These are phyloP conservation scores for Dentipellis sp. DNA, from an alignment of 768 basidiomycete species.

Conservation along the genomic window DNA sequence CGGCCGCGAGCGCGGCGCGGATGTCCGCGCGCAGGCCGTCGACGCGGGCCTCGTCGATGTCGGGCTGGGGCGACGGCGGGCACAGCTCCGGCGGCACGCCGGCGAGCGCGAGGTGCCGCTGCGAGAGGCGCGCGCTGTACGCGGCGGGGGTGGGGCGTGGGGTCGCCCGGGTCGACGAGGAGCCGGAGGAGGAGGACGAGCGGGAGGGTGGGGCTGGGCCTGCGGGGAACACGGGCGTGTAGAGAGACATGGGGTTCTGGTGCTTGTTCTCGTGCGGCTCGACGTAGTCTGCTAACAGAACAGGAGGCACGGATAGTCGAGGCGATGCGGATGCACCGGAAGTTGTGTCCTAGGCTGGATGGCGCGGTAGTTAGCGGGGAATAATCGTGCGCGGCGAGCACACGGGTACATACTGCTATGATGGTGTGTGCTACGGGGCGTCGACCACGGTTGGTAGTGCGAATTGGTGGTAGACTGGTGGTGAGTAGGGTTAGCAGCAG, in stretches of 20 bases:
- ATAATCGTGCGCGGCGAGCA: no score
- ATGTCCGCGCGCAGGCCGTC: not conserved
- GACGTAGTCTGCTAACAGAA: not conserved
- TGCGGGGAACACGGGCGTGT: slow-evolving; percentile 25
- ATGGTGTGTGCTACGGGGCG: no score
- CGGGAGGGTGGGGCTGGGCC: slow-evolving; percentile 4
- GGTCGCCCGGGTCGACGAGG: not conserved
- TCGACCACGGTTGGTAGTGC: no score
- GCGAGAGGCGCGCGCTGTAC: slow-evolving; percentile 2
- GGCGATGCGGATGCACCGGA: not conserved
- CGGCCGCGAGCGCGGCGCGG: not conserved
- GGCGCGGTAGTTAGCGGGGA: no score
- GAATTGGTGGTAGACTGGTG: no score
- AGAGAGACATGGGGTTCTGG: slow-evolving; percentile 21
- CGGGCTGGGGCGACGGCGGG: not conserved
- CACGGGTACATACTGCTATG: no score
- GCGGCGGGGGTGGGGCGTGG: not conserved
- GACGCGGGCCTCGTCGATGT: not conserved
- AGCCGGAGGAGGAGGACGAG: slow-evolving; percentile 1
- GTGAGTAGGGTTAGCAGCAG: no score
- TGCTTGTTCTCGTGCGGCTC: no score
- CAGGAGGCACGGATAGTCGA: not conserved
- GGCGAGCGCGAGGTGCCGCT: slow-evolving; percentile 3
- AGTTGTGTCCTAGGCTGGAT: not conserved
- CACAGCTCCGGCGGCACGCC: slow-evolving; percentile 2